Base-by-base conservation (phyloP, 176 grass and related monocot genomes). In the Cenchrus americanus region DNA sequence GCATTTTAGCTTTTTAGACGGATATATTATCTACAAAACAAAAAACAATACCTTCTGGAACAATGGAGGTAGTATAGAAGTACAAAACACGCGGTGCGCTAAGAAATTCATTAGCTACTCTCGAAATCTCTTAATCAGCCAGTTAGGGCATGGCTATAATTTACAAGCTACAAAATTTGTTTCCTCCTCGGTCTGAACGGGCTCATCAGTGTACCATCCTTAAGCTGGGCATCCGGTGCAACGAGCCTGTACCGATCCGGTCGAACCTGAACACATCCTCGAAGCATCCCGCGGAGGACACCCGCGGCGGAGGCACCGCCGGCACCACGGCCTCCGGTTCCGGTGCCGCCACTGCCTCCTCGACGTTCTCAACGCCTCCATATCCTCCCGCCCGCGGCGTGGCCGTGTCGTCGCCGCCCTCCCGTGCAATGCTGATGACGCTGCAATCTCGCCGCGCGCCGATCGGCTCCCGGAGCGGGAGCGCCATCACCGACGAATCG, bases 151-250 rank as follows among this genome's bases (percentile, higher is more conserved):
- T 22, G 18, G 0, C 11, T 9, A 1, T 17, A 5, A 50, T 34
- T 53, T 69, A 52, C 68, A 49, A 21, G 19, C 71, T 41, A 61
- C 82, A 80, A 84, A 84, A 80, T 51, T 61, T 60, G 5, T 47
- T 17, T 7, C 73, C 76, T 4, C 10, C 43, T 57, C 5, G 52
- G 5, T 6, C 52, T 1, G 3, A 27, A 3, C 3, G 15, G 15
- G 21, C 21, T 81, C 9, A 2, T 49, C 71, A 89, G 14, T 89
- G 87, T 34, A 85, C 87, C 83, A 82, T 89, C 54, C 83, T 89
- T 5, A 63, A 70, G 62, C 58, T 85, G 12, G 32, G 62, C 52
- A 80, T 48, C n/a, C 14, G 82, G 54, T 71, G 63, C 63, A 81
- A 64, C 62, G 87, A 61, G 62, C 23, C 40, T 63, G 46, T 6